Conservation (phyloP, 345 rosid species). For the Balakata baccata region DNA sequence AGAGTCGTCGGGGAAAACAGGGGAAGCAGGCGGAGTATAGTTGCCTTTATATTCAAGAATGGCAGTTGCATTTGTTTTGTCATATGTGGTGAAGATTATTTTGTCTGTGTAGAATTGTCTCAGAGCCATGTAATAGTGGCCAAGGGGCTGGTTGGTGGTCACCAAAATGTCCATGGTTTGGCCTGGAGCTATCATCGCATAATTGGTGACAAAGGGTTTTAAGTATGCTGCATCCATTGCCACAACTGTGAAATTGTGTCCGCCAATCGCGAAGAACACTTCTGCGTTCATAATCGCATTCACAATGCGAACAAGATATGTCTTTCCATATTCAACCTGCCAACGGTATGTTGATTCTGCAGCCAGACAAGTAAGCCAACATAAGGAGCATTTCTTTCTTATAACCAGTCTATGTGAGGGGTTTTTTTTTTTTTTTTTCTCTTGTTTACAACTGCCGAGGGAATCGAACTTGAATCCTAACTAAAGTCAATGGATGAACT, state of each 20-base stretch:
- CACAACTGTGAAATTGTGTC: conserved; percentile 33
- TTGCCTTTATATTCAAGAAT: conserved; percentile 56
- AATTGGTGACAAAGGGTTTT: conserved; percentile 26
- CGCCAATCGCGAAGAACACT: conserved; percentile 30
- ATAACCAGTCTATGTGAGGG: too few species aligned
- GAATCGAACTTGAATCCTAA: too few species aligned
- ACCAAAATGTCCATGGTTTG: conserved; percentile 75
- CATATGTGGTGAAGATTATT: conserved; percentile 40
- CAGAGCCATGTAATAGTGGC: conserved; percentile 76
- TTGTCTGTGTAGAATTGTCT: background rate
- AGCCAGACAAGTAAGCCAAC: background rate
- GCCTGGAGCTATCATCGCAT: conserved; percentile 63
- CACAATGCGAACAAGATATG: conserved; percentile 34
- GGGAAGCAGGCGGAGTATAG: conserved; percentile 22
- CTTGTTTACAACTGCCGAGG: too few species aligned
- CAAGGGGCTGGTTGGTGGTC: conserved; percentile 60
- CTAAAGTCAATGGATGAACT: too few species aligned
- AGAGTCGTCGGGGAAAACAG: conserved; percentile 20
- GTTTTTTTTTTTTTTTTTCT: too few species aligned
- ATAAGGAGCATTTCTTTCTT: too few species aligned
- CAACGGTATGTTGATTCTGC: conserved; percentile 36
- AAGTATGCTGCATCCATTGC: conserved; percentile 35
- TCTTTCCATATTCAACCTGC: conserved; percentile 24
- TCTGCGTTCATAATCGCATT: conserved; percentile 32
- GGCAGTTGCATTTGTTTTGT: conserved; percentile 82